Conservation (phyloP, 352 stramenopile genomes). For the Phytopythium boreale region DNA sequence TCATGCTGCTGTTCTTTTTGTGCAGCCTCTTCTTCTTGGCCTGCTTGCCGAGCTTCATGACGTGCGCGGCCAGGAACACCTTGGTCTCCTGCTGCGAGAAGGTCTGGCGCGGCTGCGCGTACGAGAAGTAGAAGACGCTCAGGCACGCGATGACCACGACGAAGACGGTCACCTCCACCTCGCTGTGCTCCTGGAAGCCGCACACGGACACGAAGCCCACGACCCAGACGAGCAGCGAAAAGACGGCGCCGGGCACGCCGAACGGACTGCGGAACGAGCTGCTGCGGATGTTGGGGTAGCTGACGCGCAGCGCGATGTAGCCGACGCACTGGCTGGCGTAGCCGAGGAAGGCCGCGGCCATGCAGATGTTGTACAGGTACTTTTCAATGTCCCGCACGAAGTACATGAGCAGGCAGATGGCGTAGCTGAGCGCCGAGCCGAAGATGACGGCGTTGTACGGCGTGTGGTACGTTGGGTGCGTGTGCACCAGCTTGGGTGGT, state of each 20-base stretch:
- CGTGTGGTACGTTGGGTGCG: constrained; percentile 15
- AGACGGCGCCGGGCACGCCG: constrained; percentile 23
- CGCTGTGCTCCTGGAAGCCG: constrained; percentile 25
- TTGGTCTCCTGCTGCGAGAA: constrained; percentile 33
- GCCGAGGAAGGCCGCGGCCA: constrained; percentile 22
- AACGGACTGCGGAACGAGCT: constrained; percentile 31
- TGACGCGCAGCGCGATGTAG: constrained; percentile 27
- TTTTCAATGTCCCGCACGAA: constrained; percentile 14
- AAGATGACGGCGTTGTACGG: constrained; percentile 15
- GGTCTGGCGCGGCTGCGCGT: constrained; percentile 24
- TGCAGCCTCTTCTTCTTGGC: constrained; percentile 15
- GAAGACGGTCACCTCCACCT: constrained; percentile 16
- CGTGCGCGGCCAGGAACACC: constrained; percentile 29
- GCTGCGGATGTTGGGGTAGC: constrained; percentile 26
- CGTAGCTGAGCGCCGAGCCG: constrained; percentile 21
- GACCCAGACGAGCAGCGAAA: constrained; percentile 25
- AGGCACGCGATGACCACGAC: constrained; percentile 13
- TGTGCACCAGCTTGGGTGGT: constrained; percentile 11
- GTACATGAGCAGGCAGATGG: constrained; percentile 21
- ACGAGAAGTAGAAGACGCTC: constrained; percentile 24
- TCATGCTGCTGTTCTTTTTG: constrained; percentile 4
- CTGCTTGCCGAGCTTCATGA: constrained; percentile 23
- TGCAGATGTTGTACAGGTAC: constrained; percentile 35
- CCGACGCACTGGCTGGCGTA: constrained; percentile 30
- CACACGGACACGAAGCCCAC: constrained; percentile 22